Percentiles rank a stretch among this genome's conserved stretches.
phyloP scores from a whole-genome alignment of 345 rosid genomes.

The Syzygium oleosum region DNA sequence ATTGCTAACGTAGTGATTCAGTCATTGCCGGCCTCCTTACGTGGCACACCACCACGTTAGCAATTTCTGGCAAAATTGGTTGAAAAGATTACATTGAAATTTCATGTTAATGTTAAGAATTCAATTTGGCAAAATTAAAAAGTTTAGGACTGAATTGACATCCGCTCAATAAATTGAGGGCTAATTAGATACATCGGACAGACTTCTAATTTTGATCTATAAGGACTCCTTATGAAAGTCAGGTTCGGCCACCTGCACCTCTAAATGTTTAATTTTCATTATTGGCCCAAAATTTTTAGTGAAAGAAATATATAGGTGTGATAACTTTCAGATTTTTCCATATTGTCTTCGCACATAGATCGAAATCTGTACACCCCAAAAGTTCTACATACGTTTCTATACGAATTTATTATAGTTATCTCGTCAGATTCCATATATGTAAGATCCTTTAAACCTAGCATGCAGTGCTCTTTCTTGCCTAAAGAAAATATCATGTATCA shows the following conservation, averaged over 20 bases:
- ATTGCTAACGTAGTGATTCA: rapidly evolving
- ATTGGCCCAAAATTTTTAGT: neutral
- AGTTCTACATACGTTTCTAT: neutral
- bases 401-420: neutral
- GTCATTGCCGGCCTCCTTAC: rapidly evolving
- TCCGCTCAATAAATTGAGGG: neutral
- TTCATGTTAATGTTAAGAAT: neutral
- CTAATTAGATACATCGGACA: neutral
- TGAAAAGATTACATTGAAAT: neutral
- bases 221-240: neutral
- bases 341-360: too few relatives aligned
- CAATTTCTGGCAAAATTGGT: rapidly evolving
- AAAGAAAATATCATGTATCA: too few relatives aligned
- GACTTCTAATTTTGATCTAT: neutral
- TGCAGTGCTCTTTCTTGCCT: neutral
- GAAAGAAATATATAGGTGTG: neutral
- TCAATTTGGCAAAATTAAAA: neutral
- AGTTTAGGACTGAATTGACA: too few relatives aligned
- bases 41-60: too few relatives aligned
- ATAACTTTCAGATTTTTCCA: neutral
- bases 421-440: neutral
- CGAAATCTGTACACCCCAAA: neutral
- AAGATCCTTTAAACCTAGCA: neutral
- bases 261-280: neutral
- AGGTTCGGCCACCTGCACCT: neutral